A percentile compares a stretch with the other conserved stretches of the same genome.
phyloP scores from a whole-genome alignment of 2,329 filamentous ascomycete genomes.

The Ambrosiella beaveri region DNA sequence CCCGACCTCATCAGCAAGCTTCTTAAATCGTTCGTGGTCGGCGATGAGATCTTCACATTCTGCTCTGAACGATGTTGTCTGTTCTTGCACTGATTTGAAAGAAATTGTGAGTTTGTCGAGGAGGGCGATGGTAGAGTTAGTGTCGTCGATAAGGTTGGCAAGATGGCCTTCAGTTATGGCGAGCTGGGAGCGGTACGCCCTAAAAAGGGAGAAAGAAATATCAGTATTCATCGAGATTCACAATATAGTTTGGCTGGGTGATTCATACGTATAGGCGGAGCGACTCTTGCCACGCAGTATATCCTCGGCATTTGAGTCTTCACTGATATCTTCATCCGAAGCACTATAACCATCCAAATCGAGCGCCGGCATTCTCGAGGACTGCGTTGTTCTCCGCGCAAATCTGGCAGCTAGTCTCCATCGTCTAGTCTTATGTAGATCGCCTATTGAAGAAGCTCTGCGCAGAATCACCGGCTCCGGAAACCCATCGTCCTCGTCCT shows the following conservation, averaged over 20 bases:
- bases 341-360: slow-evolving; percentile 6
- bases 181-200: slow-evolving; percentile 66
- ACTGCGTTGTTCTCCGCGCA: slow-evolving; percentile 4
- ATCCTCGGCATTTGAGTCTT: slow-evolving; percentile 37
- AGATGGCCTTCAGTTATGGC: slow-evolving; percentile 67
- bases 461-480: slow-evolving; percentile 48
- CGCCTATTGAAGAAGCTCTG: slow-evolving; percentile 45
- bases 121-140: slow-evolving; percentile 56
- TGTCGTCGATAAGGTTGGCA: slow-evolving; percentile 59
- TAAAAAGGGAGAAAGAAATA: slow-evolving; percentile 18
- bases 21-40: slow-evolving; percentile 64
- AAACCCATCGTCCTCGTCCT: slow-evolving; percentile 37
- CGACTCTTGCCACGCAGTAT: slow-evolving; percentile 31
- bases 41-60: slow-evolving; percentile 77
- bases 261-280: slow-evolving; percentile 32
- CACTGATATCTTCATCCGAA: slow-evolving; percentile 10
- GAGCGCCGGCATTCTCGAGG: slow-evolving; percentile 7
- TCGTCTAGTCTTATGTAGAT: slow-evolving; percentile 2
- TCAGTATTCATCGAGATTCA: background rate
- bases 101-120: slow-evolving; percentile 67
- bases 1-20: slow-evolving; percentile 67
- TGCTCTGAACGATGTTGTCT: slow-evolving; percentile 82
- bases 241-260: background rate
- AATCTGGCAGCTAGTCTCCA: background rate
- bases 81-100: slow-evolving; percentile 71